Base-by-base conservation (phyloP, 352 stramenopile genomes). In the Pythium vanterpoolii region DNA sequence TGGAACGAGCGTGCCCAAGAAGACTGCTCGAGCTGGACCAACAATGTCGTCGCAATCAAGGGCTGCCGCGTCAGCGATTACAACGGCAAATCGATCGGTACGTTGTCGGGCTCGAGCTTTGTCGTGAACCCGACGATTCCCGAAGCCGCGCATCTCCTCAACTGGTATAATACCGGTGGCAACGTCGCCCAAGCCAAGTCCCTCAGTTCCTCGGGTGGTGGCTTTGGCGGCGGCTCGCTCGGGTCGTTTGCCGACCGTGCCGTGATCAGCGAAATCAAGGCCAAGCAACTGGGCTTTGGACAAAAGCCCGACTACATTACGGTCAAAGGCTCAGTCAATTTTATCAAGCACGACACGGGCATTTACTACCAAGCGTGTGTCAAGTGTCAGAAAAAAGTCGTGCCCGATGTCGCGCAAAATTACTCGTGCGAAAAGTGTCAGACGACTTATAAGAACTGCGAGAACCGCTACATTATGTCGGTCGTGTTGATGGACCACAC, bases 351-450 rank as follows among this genome's bases (percentile, higher is more conserved):
- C 65, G 95, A 98, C 71, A 72, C 83, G 42, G 77, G 77, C 7
- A 72, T 96, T 40, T 95, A 83, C 67, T 96, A 96, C 71, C 83
- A 95, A 64, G 86, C 87, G 16, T 95, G 84, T 38, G 78, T 79
- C 26, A 95, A 95, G 68, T 94, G 87, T 67, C 84, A 96, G 74
- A 96, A 96, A 72, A 96, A 96, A 70, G 86, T 96, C 33, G 77
- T 93, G 51, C 87, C 95, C 54, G 96, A 95, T 45, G 96, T 97
- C 43, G 95, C 97, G 61, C 87, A 95, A 59, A 96, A 94, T 51
- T 99, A 90, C 76, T 87, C 87, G 53, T 99, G 96, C 65, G 96
- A 99, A 65, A 98, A 98, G 71, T 99, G 96, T 76, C 83, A 97
- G 68, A 93, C 89, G 39, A 95, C 89, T n/a, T 96, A 97, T 76